These are phyloP conservation scores for Populus hybrid DNA, from an alignment of 441 rosid genomes.

Conservation along the genomic window DNA sequence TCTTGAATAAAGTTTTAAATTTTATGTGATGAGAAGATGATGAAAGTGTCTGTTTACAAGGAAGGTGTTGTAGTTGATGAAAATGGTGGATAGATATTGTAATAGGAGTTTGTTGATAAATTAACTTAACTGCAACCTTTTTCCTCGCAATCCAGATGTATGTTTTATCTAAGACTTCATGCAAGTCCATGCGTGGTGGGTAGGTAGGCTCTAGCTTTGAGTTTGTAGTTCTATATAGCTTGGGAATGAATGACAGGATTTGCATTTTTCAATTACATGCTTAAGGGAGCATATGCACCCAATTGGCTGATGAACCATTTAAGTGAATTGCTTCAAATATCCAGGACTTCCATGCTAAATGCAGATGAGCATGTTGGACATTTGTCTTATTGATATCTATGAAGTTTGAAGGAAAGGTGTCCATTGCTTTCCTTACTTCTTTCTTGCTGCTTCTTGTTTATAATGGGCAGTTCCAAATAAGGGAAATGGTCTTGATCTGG, in stretches of 20 bases:
- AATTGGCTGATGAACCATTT: too few species aligned
- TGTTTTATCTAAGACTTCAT: background rate
- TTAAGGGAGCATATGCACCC: background rate
- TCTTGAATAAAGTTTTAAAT: background rate
- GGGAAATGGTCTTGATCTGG: constrained; percentile 92
- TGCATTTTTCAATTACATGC: background rate
- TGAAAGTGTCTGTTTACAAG: too few species aligned
- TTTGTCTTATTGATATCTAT: background rate
- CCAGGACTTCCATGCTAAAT: background rate
- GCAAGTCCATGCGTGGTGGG: background rate
- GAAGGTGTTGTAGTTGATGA: background rate
- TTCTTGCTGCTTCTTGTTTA: background rate
- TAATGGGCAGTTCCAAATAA: constrained; percentile 65
- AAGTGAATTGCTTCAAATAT: background rate
- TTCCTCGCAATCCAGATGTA: background rate
- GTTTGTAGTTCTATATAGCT: background rate
- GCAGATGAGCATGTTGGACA: background rate
- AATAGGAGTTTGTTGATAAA: background rate
- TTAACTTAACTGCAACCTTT: background rate
- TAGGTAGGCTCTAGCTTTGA: too few species aligned
- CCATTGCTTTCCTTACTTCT: background rate
- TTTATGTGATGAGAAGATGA: background rate
- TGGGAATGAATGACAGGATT: background rate
- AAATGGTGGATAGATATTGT: background rate
- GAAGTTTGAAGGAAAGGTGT: background rate